Evolutionary conservation across 2,329 filamentous ascomycete species (phyloP), one percentile per base, ranked within the genome.

Genomic region (Teratosphaeria zuluensis): DNA sequence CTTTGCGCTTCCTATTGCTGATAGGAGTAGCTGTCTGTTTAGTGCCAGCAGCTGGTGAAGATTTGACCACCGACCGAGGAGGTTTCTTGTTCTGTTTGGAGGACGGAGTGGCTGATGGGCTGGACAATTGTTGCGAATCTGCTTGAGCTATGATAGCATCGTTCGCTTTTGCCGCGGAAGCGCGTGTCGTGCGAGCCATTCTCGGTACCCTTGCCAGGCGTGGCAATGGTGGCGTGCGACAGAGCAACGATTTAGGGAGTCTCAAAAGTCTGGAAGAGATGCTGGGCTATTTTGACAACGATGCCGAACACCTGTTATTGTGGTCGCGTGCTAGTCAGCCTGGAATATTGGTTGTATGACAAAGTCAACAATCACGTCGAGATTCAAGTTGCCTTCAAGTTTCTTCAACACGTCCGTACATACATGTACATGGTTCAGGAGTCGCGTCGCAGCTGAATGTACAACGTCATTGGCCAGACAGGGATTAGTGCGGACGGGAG

Each of bases 61-160:
- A 48, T 12, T 19, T 48, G 3, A n/a, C 42, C 42, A 8, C 9
- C 42, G 42, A 48, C 1, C 42, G 42, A 21, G 16, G 21, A n/a
- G 42, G 16, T 48, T 48, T 48, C n/a, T 21, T 48, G 42, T n/a
- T 19, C 16, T 48, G 42, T 5, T 48, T 21, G n/a, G n/a, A 19
- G 9, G n/a, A 48, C 19, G 42, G 74, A 11, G 74, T 78, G 51
- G 69, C 62, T 19, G 75, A 73, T 56, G 75, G 73, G 61, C 75
- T 78, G 33, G 76, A 77, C 3, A 77, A 64, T 59, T 79, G 74
- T 48, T 72, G 62, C 16, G n/a, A 53, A n/a, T 51, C 14, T 42
- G 24, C 52, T 38, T 12, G 7, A 35, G 8, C 28, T 46, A 53
- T 32, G n/a, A 16, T 33, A n/a, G 52, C 21, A 28, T 33, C 32